Evolutionary conservation across 169 alveolate species (phyloP).

Genomic region (Plasmodium yoelii): DNA sequence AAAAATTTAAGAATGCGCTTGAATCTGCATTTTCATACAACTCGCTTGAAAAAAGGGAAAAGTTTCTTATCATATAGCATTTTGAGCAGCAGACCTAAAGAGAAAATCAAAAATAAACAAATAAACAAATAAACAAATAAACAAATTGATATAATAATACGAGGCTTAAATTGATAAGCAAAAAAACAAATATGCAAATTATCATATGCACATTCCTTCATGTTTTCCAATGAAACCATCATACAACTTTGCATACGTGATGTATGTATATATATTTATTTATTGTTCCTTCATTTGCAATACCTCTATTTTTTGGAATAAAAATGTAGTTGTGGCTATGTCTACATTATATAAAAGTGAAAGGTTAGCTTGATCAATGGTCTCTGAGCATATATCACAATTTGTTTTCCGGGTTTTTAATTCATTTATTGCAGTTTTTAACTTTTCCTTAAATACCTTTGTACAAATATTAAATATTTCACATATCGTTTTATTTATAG

Average conservation of each 20-base stretch:
- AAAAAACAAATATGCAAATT: not conserved
- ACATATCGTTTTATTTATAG: constrained; percentile 49
- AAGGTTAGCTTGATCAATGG: constrained; percentile 31
- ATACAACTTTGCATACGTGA: not conserved
- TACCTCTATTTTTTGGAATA: constrained; percentile 53
- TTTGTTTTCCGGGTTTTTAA: constrained; percentile 30
- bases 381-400: constrained; percentile 45
- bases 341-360: constrained; percentile 47
- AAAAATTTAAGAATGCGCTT: constrained; percentile 32
- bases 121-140: not conserved
- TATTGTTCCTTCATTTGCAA: not conserved
- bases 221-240: no score
- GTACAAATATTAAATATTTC: constrained; percentile 58
- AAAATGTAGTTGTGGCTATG: constrained; percentile 35
- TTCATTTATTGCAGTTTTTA: constrained; percentile 19
- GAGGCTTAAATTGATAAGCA: not conserved
- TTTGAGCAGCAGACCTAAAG: constrained; percentile 55
- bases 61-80: constrained; percentile 52
- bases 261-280: not conserved
- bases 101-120: constrained; percentile 11
- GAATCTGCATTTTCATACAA: constrained; percentile 26
- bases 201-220: not conserved
- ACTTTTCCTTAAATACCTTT: constrained; percentile 28
- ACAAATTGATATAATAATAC: not conserved
- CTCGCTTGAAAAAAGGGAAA: constrained; percentile 32